A percentile compares a stretch with the other conserved stretches of the same genome.
These are phyloP conservation scores for Adansonia gregorii DNA, from an alignment of 441 rosid genomes.

Conservation along the genomic window DNA sequence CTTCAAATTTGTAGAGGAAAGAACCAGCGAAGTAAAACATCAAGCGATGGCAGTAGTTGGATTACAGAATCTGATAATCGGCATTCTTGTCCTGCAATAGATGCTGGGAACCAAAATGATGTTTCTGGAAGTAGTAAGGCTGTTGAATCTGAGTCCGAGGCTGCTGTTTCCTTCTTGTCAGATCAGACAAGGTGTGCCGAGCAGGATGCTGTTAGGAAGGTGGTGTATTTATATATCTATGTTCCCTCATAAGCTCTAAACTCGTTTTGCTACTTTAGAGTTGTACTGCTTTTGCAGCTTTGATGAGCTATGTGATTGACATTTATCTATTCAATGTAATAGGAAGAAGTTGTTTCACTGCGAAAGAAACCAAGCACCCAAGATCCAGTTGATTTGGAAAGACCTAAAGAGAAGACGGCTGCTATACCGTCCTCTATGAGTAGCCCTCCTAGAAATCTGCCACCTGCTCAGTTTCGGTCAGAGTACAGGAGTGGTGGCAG, in stretches of 20 bases:
- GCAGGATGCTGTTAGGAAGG: conserved; percentile 57
- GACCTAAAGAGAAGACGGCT: conserved; percentile 58
- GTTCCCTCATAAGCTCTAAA: not conserved
- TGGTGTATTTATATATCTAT: conserved; percentile 32
- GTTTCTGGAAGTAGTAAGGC: conserved; percentile 46
- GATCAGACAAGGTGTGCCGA: conserved; percentile 47
- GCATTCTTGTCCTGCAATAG: conserved; percentile 48
- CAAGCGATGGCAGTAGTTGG: conserved; percentile 49
- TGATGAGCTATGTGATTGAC: not conserved
- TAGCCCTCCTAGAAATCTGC: conserved; percentile 47
- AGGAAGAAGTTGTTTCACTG: conserved; percentile 42
- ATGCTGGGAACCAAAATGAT: conserved; percentile 45
- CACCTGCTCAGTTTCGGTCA: conserved; percentile 48
- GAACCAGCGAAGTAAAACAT: conserved; percentile 49
- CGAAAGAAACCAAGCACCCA: conserved; percentile 46
- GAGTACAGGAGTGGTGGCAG: conserved; percentile 47
- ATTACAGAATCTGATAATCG: conserved; percentile 55
- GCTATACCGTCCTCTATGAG: conserved; percentile 53
- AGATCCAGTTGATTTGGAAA: conserved; percentile 59
- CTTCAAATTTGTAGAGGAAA: conserved; percentile 55
- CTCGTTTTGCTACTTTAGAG: not conserved
- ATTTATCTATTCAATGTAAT: conserved; percentile 17
- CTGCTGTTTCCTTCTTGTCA: conserved; percentile 45
- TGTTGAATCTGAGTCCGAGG: conserved; percentile 55
- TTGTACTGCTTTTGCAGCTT: not conserved